Conservation (phyloP, 768 basidiomycete species). For the Kwoniella botswanensis region DNA sequence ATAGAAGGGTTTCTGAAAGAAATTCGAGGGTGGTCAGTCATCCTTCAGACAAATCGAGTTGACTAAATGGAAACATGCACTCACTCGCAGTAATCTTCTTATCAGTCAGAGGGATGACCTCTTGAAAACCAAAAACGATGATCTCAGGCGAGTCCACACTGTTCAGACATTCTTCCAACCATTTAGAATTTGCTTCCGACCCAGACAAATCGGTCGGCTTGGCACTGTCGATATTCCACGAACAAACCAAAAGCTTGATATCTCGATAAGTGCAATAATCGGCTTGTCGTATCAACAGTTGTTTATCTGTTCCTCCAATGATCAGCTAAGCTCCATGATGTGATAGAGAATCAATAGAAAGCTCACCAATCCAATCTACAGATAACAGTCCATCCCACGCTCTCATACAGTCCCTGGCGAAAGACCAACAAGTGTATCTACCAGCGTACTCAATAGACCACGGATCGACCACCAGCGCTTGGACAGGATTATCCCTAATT, state of each 20-base stretch:
- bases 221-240: constrained; percentile 92
- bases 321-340: background rate
- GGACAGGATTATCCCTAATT: constrained; percentile 64
- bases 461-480: constrained; percentile 71
- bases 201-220: constrained; percentile 75
- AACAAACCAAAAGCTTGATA: constrained; percentile 75
- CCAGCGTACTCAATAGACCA: constrained; percentile 67
- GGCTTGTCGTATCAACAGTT: constrained; percentile 73
- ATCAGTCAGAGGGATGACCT: constrained; percentile 92
- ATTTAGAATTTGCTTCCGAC: constrained; percentile 72
- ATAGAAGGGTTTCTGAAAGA: constrained; percentile 72
- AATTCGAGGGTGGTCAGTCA: background rate
- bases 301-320: constrained; percentile 66
- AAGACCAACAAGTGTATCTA: constrained; percentile 72
- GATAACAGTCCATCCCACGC: constrained; percentile 91
- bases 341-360: constrained; percentile 24
- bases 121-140: constrained; percentile 92
- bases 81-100: constrained; percentile 81
- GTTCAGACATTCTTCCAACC: constrained; percentile 75
- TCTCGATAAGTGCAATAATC: constrained; percentile 80
- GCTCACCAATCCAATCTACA: constrained; percentile 82
- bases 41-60: background rate
- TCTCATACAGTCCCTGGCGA: constrained; percentile 73
- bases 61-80: constrained; percentile 28
- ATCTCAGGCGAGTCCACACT: constrained; percentile 82